These are phyloP conservation scores for Agarophyton chilense DNA, from an alignment of 23 red algal species.

Conservation along the genomic window DNA sequence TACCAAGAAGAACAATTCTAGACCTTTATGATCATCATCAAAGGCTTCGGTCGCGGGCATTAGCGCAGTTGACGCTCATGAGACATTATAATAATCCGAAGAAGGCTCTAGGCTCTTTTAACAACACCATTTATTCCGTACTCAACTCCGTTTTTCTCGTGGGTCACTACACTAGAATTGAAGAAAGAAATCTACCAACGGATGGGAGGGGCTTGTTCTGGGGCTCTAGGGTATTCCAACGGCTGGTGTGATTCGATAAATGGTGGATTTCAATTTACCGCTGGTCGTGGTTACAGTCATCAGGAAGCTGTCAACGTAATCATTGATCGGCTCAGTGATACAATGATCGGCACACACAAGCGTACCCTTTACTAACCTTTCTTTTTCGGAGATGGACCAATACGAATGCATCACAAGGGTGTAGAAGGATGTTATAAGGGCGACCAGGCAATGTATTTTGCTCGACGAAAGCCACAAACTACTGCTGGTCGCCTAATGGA, in stretches of 20 bases:
- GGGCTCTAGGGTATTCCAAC: neutral
- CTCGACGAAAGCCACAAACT: neutral
- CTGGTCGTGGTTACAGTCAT: slow-evolving; percentile 12
- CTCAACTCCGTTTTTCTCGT: slow-evolving; percentile 32
- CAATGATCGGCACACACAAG: slow-evolving; percentile 17
- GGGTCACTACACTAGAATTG: neutral
- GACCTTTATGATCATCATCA: slow-evolving; percentile 18
- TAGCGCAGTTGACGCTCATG: neutral
- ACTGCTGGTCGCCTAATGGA: neutral
- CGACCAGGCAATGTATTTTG: neutral
- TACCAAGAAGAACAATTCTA: neutral
- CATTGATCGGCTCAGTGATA: neutral
- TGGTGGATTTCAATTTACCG: neutral
- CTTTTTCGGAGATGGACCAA: slow-evolving; percentile 23
- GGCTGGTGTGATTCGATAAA: neutral
- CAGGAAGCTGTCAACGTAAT: slow-evolving; percentile 15
- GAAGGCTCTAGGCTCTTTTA: neutral
- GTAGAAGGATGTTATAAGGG: neutral
- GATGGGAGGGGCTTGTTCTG: slow-evolving; percentile 1
- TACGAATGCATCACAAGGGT: neutral
- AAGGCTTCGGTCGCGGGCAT: neutral
- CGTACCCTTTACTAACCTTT: slow-evolving; percentile 8
- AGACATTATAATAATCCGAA: slow-evolving; percentile 14
- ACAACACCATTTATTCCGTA: neutral
- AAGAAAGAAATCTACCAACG: neutral